phyloP scores from a whole-genome alignment of 164 flowering plant genomes.

The Malania oleifera region DNA sequence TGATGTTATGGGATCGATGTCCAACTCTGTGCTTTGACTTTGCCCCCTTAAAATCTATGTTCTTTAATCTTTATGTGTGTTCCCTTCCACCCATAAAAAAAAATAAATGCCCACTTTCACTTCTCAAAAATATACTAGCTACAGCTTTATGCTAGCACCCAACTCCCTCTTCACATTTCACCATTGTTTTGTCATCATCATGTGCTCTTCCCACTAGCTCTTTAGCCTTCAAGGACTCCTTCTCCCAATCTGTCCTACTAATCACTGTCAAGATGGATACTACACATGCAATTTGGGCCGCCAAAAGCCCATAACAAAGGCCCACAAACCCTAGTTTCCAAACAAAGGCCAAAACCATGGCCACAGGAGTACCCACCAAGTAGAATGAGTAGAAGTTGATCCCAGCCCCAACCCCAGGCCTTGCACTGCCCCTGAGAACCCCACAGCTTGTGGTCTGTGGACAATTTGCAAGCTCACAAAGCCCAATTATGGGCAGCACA shows the following conservation, averaged over 20 bases:
- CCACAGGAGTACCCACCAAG: slow-evolving; percentile 81
- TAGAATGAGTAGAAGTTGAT: slow-evolving; percentile 84
- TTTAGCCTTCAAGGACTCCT: slow-evolving; percentile 56
- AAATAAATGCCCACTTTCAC: background rate
- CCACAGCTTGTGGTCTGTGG: slow-evolving; percentile 96
- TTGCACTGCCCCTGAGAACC: slow-evolving; percentile 75
- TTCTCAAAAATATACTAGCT: too few relatives aligned
- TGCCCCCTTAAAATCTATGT: too few relatives aligned
- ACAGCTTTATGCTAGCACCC: slow-evolving; percentile 22
- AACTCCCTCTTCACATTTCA: slow-evolving; percentile 29
- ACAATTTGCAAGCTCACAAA: slow-evolving; percentile 88
- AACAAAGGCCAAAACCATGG: slow-evolving; percentile 48
- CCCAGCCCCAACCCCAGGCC: slow-evolving; percentile 63
- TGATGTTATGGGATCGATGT: too few relatives aligned
- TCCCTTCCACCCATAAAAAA: too few relatives aligned
- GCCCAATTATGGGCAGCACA: slow-evolving; percentile 73
- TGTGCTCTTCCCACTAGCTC: slow-evolving; percentile 46
- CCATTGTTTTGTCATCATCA: slow-evolving; percentile 16
- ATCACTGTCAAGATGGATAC: slow-evolving; percentile 54
- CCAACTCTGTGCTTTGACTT: too few relatives aligned
- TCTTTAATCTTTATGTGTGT: too few relatives aligned
- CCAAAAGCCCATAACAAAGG: slow-evolving; percentile 84
- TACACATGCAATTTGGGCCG: slow-evolving; percentile 75
- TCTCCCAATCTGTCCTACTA: slow-evolving; percentile 72
- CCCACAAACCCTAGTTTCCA: slow-evolving; percentile 60